A percentile compares a stretch with the other conserved stretches of the same genome.
Conservation (phyloP, 805 yeast species). For the Saturnispora kantuleensis region DNA sequence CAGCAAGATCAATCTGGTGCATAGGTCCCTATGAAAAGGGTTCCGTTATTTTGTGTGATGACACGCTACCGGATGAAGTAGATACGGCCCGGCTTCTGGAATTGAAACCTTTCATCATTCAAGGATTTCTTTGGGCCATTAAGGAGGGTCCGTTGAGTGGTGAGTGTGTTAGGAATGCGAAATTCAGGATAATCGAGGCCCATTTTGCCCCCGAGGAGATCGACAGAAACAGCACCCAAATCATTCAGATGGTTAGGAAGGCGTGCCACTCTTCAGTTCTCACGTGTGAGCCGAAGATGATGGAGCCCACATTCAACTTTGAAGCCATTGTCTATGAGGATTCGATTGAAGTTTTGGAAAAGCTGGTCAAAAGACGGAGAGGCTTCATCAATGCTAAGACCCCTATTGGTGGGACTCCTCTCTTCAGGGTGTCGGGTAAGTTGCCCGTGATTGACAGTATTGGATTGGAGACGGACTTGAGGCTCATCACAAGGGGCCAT, state of each 20-base stretch:
- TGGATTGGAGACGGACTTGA: constrained; percentile 80
- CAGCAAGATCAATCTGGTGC: constrained; percentile 75
- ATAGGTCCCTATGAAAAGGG: constrained; percentile 54
- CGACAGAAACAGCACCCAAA: constrained; percentile 52
- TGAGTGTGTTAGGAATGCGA: constrained; percentile 62
- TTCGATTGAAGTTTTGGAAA: constrained; percentile 18
- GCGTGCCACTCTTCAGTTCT: constrained; percentile 79
- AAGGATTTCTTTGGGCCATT: constrained; percentile 78
- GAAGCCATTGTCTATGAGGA: constrained; percentile 45
- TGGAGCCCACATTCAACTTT: constrained; percentile 73
- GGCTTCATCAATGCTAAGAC: constrained; percentile 42
- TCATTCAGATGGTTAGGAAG: constrained; percentile 71
- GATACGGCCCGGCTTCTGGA: constrained; percentile 39
- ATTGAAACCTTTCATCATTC: constrained; percentile 46
- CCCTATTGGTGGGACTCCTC: constrained; percentile 65
- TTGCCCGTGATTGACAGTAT: constrained; percentile 86
- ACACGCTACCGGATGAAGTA: constrained; percentile 63
- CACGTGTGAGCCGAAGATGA: constrained; percentile 63
- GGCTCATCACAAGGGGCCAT: constrained; percentile 69
- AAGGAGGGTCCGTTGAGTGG: constrained; percentile 91
- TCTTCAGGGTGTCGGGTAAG: constrained; percentile 49
- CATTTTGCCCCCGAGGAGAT: constrained; percentile 37
- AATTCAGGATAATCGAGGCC: constrained; percentile 61
- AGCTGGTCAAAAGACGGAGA: constrained; percentile 51
- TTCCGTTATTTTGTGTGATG: constrained; percentile 48